Base-by-base conservation (phyloP, 1,139 yeast species). In the Insectozyma bohioensis region DNA sequence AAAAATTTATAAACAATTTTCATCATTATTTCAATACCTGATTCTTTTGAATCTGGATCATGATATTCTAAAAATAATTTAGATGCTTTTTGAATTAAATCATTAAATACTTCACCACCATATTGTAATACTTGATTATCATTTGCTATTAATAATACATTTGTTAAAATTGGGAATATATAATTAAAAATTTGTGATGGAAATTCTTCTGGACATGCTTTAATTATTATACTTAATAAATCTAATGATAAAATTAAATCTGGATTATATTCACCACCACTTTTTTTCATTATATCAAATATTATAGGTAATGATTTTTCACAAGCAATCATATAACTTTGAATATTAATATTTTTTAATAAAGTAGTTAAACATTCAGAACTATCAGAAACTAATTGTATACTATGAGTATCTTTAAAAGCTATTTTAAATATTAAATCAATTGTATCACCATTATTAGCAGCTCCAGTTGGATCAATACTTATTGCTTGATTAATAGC, bases 101-200 rank as follows among this genome's bases (percentile, higher is more conserved):
- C 75, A 38, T 80, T 78, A 46, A 85, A 77, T 1, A 83, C 80
- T 41, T 85, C 90, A 0, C 94, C 85, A 1, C 90, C 82, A 11
- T 80, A 67, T 54, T 88, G 95, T 24, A 88, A 59, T 5, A 87
- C 70, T 49, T 85, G 92, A 45, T 85, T 86, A 54, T 90, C 97
- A n/a, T 61, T 63, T 1, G 92, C 71, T 2, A 52, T 51, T 28
- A 76, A 48, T 8, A 86, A 60, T 18, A 86, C 61, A 16, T 63
- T 62, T 31, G 71, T 68, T 28, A 84, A 50, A 1, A 71, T 61
- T 1, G 80, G 78, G 48, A 81, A 75, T 2, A 75, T 60, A 34
- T 61, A 67, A 11, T 58, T 49, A 42, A 80, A 77, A 4, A 82
- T 61, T 11, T 63, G 63, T 4, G 56, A 48, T 0, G 83, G 80